Evolutionary conservation across 2,329 filamentous ascomycete species (phyloP).

Genomic region (Monilinia laxa): DNA sequence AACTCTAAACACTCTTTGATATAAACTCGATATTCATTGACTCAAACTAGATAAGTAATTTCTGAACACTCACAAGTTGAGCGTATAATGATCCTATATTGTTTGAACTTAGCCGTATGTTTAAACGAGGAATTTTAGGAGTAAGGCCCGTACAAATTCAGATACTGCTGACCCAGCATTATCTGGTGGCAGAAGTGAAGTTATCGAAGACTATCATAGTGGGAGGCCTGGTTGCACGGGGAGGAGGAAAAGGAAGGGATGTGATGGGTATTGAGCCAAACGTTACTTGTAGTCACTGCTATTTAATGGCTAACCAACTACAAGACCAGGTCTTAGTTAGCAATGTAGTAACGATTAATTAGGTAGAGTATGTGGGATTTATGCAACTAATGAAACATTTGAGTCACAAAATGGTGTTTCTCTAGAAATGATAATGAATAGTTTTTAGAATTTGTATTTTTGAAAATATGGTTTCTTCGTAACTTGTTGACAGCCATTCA

Average conservation of each 20-base stretch:
- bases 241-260: not conserved
- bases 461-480: not conserved
- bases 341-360: not conserved
- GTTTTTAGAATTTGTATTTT: not conserved
- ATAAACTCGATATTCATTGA: too few relatives aligned
- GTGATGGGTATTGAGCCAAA: not conserved
- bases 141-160: too few relatives aligned
- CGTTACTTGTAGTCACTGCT: not conserved
- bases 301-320: not conserved
- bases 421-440: not conserved
- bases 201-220: too few relatives aligned
- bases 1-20: too few relatives aligned
- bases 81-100: too few relatives aligned
- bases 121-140: too few relatives aligned
- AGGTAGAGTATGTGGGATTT: not conserved
- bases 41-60: too few relatives aligned
- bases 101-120: too few relatives aligned
- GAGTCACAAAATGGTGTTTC: not conserved
- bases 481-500: too few relatives aligned
- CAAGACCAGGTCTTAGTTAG: too few relatives aligned
- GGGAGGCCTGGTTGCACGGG: not conserved
- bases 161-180: too few relatives aligned
- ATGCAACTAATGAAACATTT: not conserved
- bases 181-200: not conserved
- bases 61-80: too few relatives aligned